Base-by-base conservation (phyloP, 345 rosid species). In the Pistacia integerrima region DNA sequence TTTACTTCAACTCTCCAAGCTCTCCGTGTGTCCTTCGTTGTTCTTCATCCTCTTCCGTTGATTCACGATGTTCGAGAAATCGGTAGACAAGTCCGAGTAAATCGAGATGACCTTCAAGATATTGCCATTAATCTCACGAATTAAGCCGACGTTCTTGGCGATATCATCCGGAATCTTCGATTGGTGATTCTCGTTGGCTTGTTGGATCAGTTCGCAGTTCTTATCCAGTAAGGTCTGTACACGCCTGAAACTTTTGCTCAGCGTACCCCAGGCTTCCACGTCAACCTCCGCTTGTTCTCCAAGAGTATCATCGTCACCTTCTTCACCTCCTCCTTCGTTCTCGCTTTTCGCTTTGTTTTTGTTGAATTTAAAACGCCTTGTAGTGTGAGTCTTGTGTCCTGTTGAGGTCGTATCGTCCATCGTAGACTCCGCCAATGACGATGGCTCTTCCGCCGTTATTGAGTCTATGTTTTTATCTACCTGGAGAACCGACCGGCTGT, bases 141-240 rank as follows among this genome's bases (percentile, higher is more conserved):
- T 82, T 60, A 82, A 63, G 11, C 58, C 61, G 33, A 80, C 79
- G 77, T 85, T 83, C 57, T 67, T 74, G 2, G 73, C 60, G 33
- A 85, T 79, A 33, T 85, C 81, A 49, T 83, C 85, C 4, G 88
- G 83, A 46, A 81, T 73, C 82, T 25, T 77, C 41, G 83, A 83
- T 28, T 22, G 82, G 57, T 83, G 86, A 38, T 85, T 83, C 49
- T 78, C 74, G 76, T 85, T 85, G 72, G 76, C 88, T 74, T 62
- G 80, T 12, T 58, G 57, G 67, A 85, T 85, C 75, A 85, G 52
- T 14, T 38, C 52, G 8, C 82, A 76, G 79, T 83, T 85, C 48
- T 63, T 79, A 57, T 85, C 86, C 58, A 85, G 74, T 17, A 77
- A 70, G 60, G 69, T 72, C 82, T 81, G 85, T n/a, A 71, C 86